These are phyloP conservation scores for Chlorella variabilis DNA, from an alignment of 163 green algal genomes.

Conservation along the genomic window DNA sequence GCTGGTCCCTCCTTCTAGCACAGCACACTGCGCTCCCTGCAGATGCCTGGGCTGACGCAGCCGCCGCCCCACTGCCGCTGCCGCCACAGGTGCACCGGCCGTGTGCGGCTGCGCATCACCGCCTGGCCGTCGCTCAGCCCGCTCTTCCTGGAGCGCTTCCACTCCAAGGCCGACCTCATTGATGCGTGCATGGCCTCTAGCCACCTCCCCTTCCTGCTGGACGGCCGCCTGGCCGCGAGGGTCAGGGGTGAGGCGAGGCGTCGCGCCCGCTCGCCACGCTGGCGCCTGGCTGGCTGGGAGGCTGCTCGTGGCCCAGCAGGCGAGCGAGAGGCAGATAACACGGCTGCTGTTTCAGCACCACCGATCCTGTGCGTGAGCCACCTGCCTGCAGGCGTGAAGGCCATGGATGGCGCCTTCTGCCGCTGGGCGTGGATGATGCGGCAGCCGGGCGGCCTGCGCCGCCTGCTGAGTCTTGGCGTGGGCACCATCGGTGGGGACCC, in stretches of 20 bases:
- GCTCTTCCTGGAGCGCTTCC: constrained; percentile 48
- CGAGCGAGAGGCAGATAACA: too few relatives aligned
- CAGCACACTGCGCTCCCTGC: too few relatives aligned
- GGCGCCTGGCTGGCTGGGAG: too few relatives aligned
- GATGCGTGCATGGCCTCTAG: constrained; percentile 54
- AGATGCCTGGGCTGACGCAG: too few relatives aligned
- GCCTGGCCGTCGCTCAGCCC: constrained; percentile 47
- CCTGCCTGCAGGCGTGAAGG: constrained; percentile 3
- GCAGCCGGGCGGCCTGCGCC: background rate
- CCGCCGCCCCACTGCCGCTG: background rate
- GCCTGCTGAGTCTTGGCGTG: background rate
- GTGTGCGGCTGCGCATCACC: constrained; percentile 66
- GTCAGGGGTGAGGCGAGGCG: constrained; percentile 9
- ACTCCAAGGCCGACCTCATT: constrained; percentile 51
- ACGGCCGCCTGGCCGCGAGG: constrained; percentile 5
- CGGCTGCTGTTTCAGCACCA: too few relatives aligned
- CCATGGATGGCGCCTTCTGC: constrained; percentile 20
- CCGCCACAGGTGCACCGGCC: constrained; percentile 37
- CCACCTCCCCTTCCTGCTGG: constrained; percentile 42
- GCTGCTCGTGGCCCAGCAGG: too few relatives aligned
- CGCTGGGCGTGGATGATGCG: background rate
- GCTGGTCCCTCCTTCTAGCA: too few relatives aligned
- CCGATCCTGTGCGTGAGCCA: too few relatives aligned
- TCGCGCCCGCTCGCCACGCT: too few relatives aligned
- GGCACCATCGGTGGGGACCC: too few relatives aligned